Percentiles rank a stretch among this genome's conserved stretches.
Evolutionary conservation across 192 early-diverging fungal species (phyloP).

Genomic region (Backusella liffmaniae): DNA sequence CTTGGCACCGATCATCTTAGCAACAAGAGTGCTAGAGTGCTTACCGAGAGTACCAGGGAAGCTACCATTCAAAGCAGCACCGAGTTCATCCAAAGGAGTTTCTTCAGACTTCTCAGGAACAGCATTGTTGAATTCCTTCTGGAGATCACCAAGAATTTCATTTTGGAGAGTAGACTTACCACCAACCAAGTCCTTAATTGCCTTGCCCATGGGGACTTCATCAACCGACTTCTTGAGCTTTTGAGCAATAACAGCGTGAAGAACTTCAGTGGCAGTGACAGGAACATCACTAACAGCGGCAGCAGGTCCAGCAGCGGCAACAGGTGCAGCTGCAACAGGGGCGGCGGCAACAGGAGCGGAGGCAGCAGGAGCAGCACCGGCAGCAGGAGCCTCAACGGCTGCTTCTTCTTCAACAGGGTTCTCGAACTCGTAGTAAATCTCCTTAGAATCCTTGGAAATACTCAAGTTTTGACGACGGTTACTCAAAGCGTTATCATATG

Average conservation of each 20-base stretch:
- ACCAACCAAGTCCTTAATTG: constrained; percentile 91
- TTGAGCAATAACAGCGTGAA: constrained; percentile 83
- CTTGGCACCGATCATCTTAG: constrained; percentile 83
- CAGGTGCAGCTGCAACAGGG: constrained; percentile 42
- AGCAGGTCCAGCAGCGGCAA: constrained; percentile 48
- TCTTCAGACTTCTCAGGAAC: constrained; percentile 93
- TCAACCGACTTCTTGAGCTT: constrained; percentile 83
- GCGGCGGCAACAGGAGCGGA: constrained; percentile 48
- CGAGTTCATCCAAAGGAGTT: constrained; percentile 80
- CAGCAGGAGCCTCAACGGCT: constrained; percentile 45
- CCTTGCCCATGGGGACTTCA: constrained; percentile 74
- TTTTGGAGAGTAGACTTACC: constrained; percentile 97
- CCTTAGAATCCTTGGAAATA: constrained; percentile 86
- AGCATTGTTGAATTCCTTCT: constrained; percentile 83
- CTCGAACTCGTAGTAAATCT: constrained; percentile 93
- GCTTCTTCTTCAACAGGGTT: constrained; percentile 58
- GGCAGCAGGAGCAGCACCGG: constrained; percentile 39
- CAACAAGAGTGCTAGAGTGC: constrained; percentile 68
- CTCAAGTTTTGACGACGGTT: constrained; percentile 87
- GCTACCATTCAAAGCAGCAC: constrained; percentile 55
- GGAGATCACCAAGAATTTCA: constrained; percentile 93
- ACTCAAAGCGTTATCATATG: constrained; percentile 92
- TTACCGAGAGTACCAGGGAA: constrained; percentile 81
- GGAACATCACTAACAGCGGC: constrained; percentile 75
- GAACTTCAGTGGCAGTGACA: constrained; percentile 79